Conservation (phyloP, 768 basidiomycete species). For the Termitomyces sp. region DNA sequence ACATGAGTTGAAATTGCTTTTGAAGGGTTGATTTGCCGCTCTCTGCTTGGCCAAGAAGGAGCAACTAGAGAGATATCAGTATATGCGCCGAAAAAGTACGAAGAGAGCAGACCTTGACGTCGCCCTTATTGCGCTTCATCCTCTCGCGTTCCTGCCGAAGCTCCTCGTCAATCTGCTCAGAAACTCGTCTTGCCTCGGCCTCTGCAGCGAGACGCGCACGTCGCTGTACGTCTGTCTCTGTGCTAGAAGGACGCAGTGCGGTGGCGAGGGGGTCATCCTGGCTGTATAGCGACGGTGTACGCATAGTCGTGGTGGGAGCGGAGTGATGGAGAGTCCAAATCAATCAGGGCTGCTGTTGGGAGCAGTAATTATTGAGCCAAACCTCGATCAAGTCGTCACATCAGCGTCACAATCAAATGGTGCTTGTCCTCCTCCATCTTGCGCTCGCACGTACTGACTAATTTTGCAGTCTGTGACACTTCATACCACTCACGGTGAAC, state of each 20-base stretch:
- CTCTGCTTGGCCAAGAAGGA: conserved; percentile 79
- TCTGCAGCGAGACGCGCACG: conserved; percentile 59
- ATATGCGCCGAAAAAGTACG: conserved; percentile 28
- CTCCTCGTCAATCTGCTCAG: conserved; percentile 82
- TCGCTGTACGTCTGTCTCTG: conserved; percentile 69
- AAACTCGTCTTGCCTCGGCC: conserved; percentile 72
- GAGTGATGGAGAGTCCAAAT: conserved; percentile 18
- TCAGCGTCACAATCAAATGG: conserved; percentile 24
- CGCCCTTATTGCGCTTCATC: conserved; percentile 62
- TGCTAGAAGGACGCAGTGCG: conserved; percentile 60
- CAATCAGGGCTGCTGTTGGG: conserved; percentile 15
- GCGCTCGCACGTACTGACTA: conserved; percentile 13
- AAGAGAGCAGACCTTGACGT: conserved; percentile 59
- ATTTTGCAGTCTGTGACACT: conserved; percentile 82
- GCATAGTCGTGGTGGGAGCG: conserved; percentile 35
- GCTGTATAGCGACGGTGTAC: conserved; percentile 71
- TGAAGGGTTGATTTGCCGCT: conserved; percentile 77
- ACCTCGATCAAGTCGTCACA: conserved; percentile 19
- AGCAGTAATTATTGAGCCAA: conserved; percentile 14
- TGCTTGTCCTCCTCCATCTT: conserved; percentile 17
- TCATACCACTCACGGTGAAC: conserved; percentile 90
- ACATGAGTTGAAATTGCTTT: conserved; percentile 82
- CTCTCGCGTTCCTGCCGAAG: conserved; percentile 68
- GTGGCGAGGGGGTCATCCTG: conserved; percentile 75
- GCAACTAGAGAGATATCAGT: conserved; percentile 45